Conservation (phyloP, 2,329 filamentous ascomycete species). For the Chaetomium sp. region DNA sequence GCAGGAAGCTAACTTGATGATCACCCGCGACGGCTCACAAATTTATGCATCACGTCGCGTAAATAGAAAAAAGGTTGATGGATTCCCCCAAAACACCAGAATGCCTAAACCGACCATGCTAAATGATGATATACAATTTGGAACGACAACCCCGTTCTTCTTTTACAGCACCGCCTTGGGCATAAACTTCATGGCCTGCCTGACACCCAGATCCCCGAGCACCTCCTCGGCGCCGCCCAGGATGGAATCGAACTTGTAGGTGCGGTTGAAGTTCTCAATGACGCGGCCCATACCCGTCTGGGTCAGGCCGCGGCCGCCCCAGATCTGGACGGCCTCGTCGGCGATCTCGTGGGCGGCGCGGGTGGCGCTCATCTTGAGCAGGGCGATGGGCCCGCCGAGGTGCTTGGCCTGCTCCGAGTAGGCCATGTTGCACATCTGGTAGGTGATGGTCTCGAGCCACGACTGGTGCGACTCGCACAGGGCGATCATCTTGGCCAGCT, state of each 20-base stretch:
- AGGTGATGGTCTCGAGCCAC: constrained; percentile 82
- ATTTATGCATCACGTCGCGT: neutral
- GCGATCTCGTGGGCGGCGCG: constrained; percentile 80
- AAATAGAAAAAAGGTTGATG: neutral
- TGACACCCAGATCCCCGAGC: constrained; percentile 75
- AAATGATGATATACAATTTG: neutral
- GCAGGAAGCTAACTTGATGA: neutral
- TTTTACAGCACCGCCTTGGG: constrained; percentile 77
- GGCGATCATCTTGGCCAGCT: constrained; percentile 87
- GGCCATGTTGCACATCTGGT: constrained; percentile 85
- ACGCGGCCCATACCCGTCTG: constrained; percentile 80
- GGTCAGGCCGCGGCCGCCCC: constrained; percentile 78
- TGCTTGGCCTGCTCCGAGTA: constrained; percentile 75
- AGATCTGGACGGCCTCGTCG: constrained; percentile 82
- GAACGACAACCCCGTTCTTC: neutral
- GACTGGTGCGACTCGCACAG: constrained; percentile 80
- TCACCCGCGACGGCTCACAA: neutral
- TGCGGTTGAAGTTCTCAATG: constrained; percentile 82
- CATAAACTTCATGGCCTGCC: constrained; percentile 82
- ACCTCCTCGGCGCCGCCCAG: constrained; percentile 80
- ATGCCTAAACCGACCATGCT: constrained; percentile 1
- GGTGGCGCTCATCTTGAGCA: constrained; percentile 79
- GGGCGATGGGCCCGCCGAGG: constrained; percentile 77
- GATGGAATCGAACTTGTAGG: constrained; percentile 79
- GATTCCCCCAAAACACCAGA: neutral